Base-by-base conservation (phyloP, 179 eudicot species). In the Corrigiola litoralis region DNA sequence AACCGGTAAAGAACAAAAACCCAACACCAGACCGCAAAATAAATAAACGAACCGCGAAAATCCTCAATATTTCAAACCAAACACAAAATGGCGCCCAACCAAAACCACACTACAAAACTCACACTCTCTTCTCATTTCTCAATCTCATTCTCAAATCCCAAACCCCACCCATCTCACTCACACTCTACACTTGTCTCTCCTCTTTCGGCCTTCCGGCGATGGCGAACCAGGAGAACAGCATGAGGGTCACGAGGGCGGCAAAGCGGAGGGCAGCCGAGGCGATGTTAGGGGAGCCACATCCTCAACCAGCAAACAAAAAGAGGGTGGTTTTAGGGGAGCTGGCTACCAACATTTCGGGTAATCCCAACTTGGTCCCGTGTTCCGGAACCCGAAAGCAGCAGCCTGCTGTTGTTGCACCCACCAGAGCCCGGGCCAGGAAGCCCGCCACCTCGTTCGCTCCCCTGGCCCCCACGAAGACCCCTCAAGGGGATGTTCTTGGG, bases 211-310 rank as follows among this genome's bases (percentile, higher is more conserved):
- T 23, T 10, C 14, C 56, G 0, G 3, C 76, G 37, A 85, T 88
- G 92, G 88, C 86, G 18, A 81, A 82, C 29, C 72, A 82, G 71
- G 95, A 90, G 79, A 90, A 87, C 65, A 72, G 68, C 58, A 66
- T 61, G 51, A 79, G 89, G 52, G 78, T 90, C 18, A 92, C 97
- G 0, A 73, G 97, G 37, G 64, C 84, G 34, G 83, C 95, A 6
- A 84, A 80, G 79, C 79, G 81, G 61, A 80, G 86, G 36, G 86
- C 84, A 0, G 80, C 80, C 5, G 87, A 72, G 20, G 65, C 60
- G 16, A 42, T 76, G 61, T 18, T 47, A 2, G 34, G 28, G 9
- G 10, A 29, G 5, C 23, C 25, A 0, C 62, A 52, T 0, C 29
- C 28, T 0, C 70, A 29, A 1, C 58, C 65, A 5, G 18, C 65